Evolutionary conservation across 164 flowering plant genomes (phyloP).

Genomic region (Platanus orientalis): DNA sequence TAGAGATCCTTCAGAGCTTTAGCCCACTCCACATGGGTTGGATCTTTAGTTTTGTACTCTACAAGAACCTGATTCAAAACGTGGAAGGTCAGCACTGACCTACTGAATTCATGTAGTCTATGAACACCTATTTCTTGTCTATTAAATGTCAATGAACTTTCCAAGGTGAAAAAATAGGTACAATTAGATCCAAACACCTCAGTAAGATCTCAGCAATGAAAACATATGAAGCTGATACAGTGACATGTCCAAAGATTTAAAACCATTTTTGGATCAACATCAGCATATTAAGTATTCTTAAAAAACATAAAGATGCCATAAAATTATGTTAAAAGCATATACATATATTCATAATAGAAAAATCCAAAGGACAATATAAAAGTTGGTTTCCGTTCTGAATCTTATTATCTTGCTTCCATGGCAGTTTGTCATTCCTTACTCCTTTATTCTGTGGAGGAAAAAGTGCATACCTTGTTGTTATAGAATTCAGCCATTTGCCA

Average conservation of each 20-base stretch:
- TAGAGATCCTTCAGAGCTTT: constrained; percentile 94
- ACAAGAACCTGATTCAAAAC: constrained; percentile 64
- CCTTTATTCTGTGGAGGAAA: neutral
- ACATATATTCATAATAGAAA: neutral
- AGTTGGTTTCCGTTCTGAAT: neutral
- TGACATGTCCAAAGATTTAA: neutral
- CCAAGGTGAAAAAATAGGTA: no score
- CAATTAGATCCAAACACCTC: no score
- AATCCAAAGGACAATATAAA: neutral
- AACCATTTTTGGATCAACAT: neutral
- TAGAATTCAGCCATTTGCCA: constrained; percentile 99
- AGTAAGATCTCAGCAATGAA: no score
- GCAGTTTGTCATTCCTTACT: no score
- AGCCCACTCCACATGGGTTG: constrained; percentile 96
- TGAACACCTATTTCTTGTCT: neutral
- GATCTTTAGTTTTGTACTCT: constrained; percentile 77
- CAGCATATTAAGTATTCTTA: neutral
- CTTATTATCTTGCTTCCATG: no score
- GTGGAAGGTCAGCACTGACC: constrained; percentile 3
- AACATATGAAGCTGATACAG: neutral
- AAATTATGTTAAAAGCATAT: neutral
- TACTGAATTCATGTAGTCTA: neutral
- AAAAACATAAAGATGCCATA: no score
- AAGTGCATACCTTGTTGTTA: constrained; percentile 61
- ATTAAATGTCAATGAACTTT: no score